These are phyloP conservation scores for Scheffersomyces illinoinensis DNA, from an alignment of 1,139 yeast genomes.

Conservation along the genomic window DNA sequence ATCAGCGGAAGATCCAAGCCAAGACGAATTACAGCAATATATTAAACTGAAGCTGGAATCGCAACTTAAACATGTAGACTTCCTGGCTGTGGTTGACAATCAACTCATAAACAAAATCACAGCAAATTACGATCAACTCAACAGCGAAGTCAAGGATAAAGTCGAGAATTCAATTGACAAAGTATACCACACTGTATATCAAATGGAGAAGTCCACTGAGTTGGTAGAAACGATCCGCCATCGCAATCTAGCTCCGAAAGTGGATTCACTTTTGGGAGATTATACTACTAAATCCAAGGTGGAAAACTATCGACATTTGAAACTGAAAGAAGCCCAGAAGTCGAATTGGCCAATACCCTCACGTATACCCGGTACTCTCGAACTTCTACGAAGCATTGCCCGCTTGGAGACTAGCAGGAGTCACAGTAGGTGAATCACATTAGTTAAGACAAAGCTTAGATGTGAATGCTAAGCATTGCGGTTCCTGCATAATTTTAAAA, in stretches of 20 bases:
- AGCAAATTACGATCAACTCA: slow-evolving; percentile 9
- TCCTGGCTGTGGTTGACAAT: slow-evolving; percentile 7
- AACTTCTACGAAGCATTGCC: slow-evolving; percentile 12
- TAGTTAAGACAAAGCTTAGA: background rate
- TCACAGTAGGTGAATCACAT: background rate
- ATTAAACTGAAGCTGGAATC: slow-evolving; percentile 1
- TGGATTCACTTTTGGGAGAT: slow-evolving; percentile 8
- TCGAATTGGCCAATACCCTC: slow-evolving; percentile 8
- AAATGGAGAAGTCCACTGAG: slow-evolving; percentile 11
- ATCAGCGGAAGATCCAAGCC: slow-evolving; percentile 7
- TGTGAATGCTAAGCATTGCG: background rate
- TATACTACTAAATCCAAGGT: slow-evolving; percentile 8
- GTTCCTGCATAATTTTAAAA: background rate
- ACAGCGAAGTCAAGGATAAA: slow-evolving; percentile 2
- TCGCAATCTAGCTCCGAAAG: slow-evolving; percentile 3
- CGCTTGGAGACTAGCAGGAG: slow-evolving; percentile 5
- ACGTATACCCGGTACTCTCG: slow-evolving; percentile 6
- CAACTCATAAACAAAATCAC: slow-evolving; percentile 9
- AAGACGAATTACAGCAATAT: slow-evolving; percentile 7
- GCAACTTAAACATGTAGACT: background rate
- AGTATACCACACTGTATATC: slow-evolving; percentile 15
- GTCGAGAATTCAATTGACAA: slow-evolving; percentile 13
- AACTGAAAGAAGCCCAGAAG: background rate
- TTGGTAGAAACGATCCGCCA: slow-evolving; percentile 9
- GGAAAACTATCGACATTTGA: slow-evolving; percentile 4